Evolutionary conservation across 202 grass and related monocot species (phyloP), one percentile per base, ranked within the genome.

Genomic region (Setaria viridis): DNA sequence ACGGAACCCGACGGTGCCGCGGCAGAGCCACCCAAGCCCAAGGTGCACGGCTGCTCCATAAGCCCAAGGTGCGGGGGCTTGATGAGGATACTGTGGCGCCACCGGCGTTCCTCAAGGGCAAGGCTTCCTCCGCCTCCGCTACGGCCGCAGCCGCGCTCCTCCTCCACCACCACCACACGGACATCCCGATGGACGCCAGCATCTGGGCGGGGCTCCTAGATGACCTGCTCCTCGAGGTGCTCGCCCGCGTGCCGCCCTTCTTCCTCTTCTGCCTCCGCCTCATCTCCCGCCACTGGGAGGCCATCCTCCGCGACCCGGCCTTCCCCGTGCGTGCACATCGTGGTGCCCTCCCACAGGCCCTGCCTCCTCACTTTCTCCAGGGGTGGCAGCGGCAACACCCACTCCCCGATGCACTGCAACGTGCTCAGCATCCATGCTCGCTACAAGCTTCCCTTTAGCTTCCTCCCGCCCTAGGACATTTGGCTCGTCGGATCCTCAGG

Each of bases 401-500:
- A 47, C 74, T 64, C 91, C 20, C 81, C 74, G 41, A 80, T 84
- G 58, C 95, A 98, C 34, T 93, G 91, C 78, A 89, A 74, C 49
- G 86, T 92, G 67, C 85, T 95, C 81, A 95, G 95, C 88, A 32
- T 95, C 65, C 91, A 86, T 80, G 80, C 91, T 21, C 94, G 95
- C 85, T 95, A 92, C 87, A 85, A 90, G 78, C 89, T 98, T 41
- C 91, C 95, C 14, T 82, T 87, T 43, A 87, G 47, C 15, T 94
- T 98, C 85, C 85, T 98, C 80, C 95, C 95, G 51, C 78, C 91
- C 71, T 98, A 89, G 93, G 95, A 91, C 73, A 86, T 95, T 82
- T 98, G 89, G 82, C 89, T 95, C 73, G 95, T 98, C 71, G 93
- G 95, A n/a, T 98, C 93, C 65, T 98, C 95, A 9, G 83, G 88